Conservation (phyloP, 371 early-diverging fungal species). For the Mucor lusitanicus region DNA sequence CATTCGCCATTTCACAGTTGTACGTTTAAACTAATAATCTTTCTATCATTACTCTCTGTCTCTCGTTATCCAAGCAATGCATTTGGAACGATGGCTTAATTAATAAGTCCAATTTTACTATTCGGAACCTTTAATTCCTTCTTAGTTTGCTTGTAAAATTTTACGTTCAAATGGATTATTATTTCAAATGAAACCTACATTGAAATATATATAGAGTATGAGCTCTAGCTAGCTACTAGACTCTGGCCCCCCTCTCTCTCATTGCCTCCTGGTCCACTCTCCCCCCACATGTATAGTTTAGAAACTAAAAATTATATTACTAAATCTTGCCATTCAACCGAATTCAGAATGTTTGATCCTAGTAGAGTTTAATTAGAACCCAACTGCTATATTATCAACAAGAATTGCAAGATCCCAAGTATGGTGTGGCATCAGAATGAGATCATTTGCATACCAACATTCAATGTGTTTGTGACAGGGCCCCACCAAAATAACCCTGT, state of each 20-base stretch:
- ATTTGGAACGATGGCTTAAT: not conserved
- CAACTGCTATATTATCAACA: not conserved
- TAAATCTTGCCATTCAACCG: conserved; percentile 25
- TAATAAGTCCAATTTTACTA: not conserved
- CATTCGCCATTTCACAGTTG: not conserved
- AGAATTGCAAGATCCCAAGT: not conserved
- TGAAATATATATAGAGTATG: too few species aligned
- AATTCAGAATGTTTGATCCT: conserved; percentile 1
- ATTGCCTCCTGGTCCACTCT: not conserved
- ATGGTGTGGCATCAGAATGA: conserved; percentile 19
- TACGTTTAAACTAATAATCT: not conserved
- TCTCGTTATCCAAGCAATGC: not conserved
- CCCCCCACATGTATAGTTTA: not conserved
- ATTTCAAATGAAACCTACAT: not conserved
- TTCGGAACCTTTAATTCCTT: not conserved
- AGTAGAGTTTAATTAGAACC: not conserved
- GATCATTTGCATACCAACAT: conserved; percentile 27
- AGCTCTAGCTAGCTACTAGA: not conserved
- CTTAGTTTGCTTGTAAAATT: not conserved
- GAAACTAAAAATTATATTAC: not conserved
- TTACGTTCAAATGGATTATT: not conserved
- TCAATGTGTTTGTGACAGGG: conserved; percentile 37
- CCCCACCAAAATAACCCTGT: conserved; percentile 37
- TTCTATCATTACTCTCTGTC: not conserved
- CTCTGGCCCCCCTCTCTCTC: not conserved